Base-by-base conservation (phyloP, 306 rosid genomes). In the Pyrus communis region DNA sequence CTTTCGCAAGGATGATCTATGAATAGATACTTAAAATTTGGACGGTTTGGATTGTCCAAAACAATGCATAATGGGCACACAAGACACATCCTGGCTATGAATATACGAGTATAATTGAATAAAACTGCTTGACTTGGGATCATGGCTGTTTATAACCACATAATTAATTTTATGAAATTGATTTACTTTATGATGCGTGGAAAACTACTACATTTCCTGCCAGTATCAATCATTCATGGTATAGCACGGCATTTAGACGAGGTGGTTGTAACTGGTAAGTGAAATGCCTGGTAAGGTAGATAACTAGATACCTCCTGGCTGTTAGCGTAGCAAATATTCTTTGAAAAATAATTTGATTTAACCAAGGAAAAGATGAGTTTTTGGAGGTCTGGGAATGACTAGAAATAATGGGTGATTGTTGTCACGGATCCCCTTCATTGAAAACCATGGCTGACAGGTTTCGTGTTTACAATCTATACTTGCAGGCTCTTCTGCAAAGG, bases 401-500 rank as follows among this genome's bases (percentile, higher is more conserved):
- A 51, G 5, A 30, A 71, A 10, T 71, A 71, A 11, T 11, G 49
- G 7, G 45, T 71, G 61, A 51, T 52, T 19, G 27, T 49, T 70
- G 45, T 8, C 18, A 45, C 65, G 33, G 28, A 64, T 31, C 8
- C 27, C 28, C 18, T 63, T 63, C 19, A 3, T 31, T 14, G 42
- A 31, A 19, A 49, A 49, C 42, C 23, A 30, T 17, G 42, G 25
- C 30, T 54, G 75, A 69, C 68, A 25, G 42, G 30, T 65, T 19
- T 23, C 31, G 42, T 31, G 58, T 59, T 60, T 67, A 51, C 51
- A 73, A 77, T 64, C 66, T 59, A 72, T 59, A 63, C 76, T 31
- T 82, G 78, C 83, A 91, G 88, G 90, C 93, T 28, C 88, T 93
- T 89, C 73, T 90, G 81, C 90, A 57, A 59, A 84, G 97, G 79